Conservation (phyloP, 75 land plant species). For the Gnetum montanum region DNA sequence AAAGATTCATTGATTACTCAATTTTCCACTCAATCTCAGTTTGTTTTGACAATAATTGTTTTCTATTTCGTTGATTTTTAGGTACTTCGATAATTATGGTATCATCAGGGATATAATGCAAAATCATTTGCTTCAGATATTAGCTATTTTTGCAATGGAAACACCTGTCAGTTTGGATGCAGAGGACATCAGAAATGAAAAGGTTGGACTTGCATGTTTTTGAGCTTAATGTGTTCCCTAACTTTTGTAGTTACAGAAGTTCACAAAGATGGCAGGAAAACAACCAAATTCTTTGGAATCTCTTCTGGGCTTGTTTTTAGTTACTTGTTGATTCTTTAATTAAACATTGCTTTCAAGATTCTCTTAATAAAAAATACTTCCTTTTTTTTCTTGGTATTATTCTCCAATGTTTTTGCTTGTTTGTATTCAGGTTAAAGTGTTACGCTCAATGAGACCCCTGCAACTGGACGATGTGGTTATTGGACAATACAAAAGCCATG, state of each 20-base stretch:
- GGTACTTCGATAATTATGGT: constrained; percentile 93
- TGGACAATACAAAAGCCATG: constrained; percentile 92
- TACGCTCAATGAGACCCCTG: constrained; percentile 83
- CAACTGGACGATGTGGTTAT: constrained; percentile 73
- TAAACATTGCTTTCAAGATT: too few relatives aligned
- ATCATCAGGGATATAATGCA: constrained; percentile 96
- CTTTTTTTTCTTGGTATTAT: too few relatives aligned
- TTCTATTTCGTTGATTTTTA: constrained; percentile 12
- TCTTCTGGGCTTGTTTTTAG: too few relatives aligned
- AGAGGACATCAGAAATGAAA: constrained; percentile 94
- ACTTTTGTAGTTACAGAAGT: too few relatives aligned
- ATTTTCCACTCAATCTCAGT: too few relatives aligned
- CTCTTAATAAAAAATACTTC: too few relatives aligned
- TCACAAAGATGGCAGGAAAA: too few relatives aligned
- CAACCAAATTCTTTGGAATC: too few relatives aligned
- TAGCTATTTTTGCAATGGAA: constrained; percentile 97
- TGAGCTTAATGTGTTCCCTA: too few relatives aligned
- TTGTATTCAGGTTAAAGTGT: constrained; percentile 74
- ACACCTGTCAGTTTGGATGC: constrained; percentile 91
- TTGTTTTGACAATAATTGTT: too few relatives aligned
- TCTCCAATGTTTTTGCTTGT: too few relatives aligned
- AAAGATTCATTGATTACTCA: neutral
- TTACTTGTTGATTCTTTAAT: too few relatives aligned
- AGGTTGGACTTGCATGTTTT: constrained; percentile 49
- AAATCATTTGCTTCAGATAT: constrained; percentile 82